Base-by-base conservation (phyloP, 73 alveolate species). In the Tetrahymena malaccensis region DNA sequence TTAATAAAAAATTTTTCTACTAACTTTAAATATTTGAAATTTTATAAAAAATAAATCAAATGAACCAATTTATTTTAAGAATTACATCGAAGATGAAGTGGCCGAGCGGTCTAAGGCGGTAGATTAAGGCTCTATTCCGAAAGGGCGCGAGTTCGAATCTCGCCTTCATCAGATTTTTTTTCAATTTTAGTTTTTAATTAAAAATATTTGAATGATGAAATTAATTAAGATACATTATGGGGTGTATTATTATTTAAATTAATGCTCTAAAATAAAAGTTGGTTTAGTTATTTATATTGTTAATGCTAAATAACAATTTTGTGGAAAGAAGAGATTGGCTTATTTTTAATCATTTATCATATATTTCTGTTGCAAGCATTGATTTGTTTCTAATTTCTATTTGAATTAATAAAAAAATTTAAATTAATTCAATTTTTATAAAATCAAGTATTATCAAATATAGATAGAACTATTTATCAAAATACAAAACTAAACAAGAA, bases 91-190 rank as follows among this genome's bases (percentile, higher is more conserved):
- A 94, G 94, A 55, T 94, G 96, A 94, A 84, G 96, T 94, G 96
- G 95, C 94, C 96, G 95, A 94, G 96, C 84, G 96, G 96, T 95
- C 96, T 89, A 95, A 95, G 95, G 95, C 95, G 96, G 85, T 95
- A 93, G 96, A 95, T 85, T 95, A 85, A 95, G 96, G 95, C 95
- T 85, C 95, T 93, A 85, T 55, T 85, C 95, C 96, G 95, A 43
- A 95, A 95, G 96, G 95, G 95, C 95, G 95, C 96, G 95, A 95
- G 95, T 95, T 95, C 96, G 95, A 95, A 85, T 93, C 95, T 95
- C 95, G 96, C 94, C 96, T 70, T 70, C 89, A 70, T 70, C 89
- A 70, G 89, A 70, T 70, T 70, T 70, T 70, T 70, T 70, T 70
- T n/a, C 17, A 2, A 11, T 27, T 12, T 70, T 70, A 6, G 22